Evolutionary conservation across 768 basidiomycete genomes (phyloP).

Genomic region (Hydnomerulius pinastri): DNA sequence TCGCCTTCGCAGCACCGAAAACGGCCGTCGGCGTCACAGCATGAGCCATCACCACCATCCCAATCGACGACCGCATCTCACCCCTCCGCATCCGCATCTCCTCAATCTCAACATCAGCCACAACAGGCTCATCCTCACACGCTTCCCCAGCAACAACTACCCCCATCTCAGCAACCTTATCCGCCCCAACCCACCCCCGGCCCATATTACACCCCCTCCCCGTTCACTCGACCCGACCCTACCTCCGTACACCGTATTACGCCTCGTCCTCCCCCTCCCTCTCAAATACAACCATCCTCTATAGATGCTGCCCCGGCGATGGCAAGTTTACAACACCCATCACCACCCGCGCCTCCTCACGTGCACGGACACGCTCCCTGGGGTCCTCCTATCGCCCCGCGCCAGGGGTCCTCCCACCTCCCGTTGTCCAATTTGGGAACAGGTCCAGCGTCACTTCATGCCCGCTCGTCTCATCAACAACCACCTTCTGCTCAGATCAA

Average conservation of each 20-base stretch:
- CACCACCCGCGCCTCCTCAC: conserved; percentile 32
- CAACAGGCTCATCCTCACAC: conserved; percentile 26
- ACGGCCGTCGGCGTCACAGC: conserved; percentile 28
- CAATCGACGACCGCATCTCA: conserved; percentile 28
- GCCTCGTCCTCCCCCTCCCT: conserved; percentile 33
- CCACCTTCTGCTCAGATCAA: conserved; percentile 29
- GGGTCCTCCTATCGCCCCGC: conserved; percentile 28
- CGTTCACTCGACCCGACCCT: conserved; percentile 19
- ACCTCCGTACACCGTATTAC: conserved; percentile 30
- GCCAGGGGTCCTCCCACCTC: conserved; percentile 35
- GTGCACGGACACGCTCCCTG: conserved; percentile 33
- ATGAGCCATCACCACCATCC: conserved; percentile 25
- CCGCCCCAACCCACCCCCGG: conserved; percentile 24
- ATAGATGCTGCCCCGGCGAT: conserved; percentile 33
- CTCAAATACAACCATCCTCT: conserved; percentile 28
- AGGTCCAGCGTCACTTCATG: conserved; percentile 22
- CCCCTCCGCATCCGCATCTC: conserved; percentile 31
- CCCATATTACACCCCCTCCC: conserved; percentile 18
- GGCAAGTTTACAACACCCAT: conserved; percentile 35
- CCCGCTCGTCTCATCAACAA: conserved; percentile 30
- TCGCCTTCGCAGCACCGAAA: conserved; percentile 61
- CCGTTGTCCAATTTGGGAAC: conserved; percentile 26
- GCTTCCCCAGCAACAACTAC: conserved; percentile 16
- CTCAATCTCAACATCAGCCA: conserved; percentile 30
- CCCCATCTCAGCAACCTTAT: conserved; percentile 18